Base-by-base conservation (phyloP, 2,329 filamentous ascomycete species). In the Neopestalotiopsis clavispora region DNA sequence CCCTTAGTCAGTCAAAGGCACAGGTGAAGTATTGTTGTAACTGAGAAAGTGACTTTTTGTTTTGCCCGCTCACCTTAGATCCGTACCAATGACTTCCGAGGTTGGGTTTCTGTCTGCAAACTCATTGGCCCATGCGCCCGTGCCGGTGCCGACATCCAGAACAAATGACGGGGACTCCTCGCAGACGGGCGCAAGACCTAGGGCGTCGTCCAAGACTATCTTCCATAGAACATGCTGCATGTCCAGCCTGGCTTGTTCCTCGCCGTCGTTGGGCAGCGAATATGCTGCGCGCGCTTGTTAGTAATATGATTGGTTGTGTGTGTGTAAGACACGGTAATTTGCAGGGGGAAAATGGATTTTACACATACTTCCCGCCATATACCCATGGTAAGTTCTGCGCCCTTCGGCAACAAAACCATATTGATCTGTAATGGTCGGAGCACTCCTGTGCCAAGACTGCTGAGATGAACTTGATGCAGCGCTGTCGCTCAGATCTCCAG, bases 41-140 rank as follows among this genome's bases (percentile, higher is more conserved):
- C 4, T 3, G 23, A 58, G 56, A 62, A 32, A n/a, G 49, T 23
- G 34, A 30, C 9, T 49, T n/a, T 32, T 49, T 65, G 5, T 49
- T 30, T 32, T 49, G 38, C 1, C 6, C 34, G 45, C 45, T 49
- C 23, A 52, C 45, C 68, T 69, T 7, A 69, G 40, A 45, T 69
- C 68, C 7, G 34, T 69, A 1, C 68, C 68, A 13, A 69, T 49
- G 14, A 69, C 40, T 14, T 64, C 30, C 5, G 67, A 57, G 4
- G 64, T n/a, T 32, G 64, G 64, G 13, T 66, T 66, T 30, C 56
- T 45, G 14, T 66, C 64, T 5, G 64, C 64, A 66, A 66, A 66
- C 23, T 66, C 42, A n/a, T 28, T 66, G 17, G 64, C 64, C 64
- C 64, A 66, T 20, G 52, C 13, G 23, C 64, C 64, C 34, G 64